Percentiles rank a stretch among this genome's conserved stretches.
phyloP scores from a whole-genome alignment of 257 asterid species.

The Echites panduratus region DNA sequence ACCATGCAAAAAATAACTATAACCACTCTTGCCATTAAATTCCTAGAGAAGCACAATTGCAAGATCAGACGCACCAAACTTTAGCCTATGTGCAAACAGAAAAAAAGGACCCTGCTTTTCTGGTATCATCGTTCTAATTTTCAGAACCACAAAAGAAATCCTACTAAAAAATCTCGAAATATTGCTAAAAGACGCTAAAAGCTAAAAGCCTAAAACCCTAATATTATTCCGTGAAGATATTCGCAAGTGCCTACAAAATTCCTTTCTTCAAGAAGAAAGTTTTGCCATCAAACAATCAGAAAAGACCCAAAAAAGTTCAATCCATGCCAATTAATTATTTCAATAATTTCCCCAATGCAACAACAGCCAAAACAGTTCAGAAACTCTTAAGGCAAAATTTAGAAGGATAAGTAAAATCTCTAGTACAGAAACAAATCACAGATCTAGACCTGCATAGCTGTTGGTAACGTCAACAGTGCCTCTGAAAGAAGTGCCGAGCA shows the following conservation, averaged over 20 bases:
- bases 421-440: conserved; percentile 15
- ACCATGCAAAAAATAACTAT: not conserved
- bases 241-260: not conserved
- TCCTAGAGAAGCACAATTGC: not conserved
- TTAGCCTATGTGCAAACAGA: not conserved
- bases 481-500: conserved; percentile 70
- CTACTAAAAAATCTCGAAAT: too few relatives aligned
- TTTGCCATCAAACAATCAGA: not conserved
- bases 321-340: not conserved
- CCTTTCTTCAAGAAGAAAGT: not conserved
- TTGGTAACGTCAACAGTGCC: conserved; percentile 96
- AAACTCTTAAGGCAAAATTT: not conserved
- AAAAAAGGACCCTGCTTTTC: not conserved
- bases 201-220: conserved; percentile 4
- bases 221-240: not conserved
- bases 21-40: not conserved
- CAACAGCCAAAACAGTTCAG: not conserved
- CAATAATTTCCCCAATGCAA: not conserved
- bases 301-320: not conserved
- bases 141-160: not conserved
- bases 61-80: conserved; percentile 1
- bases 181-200: too few relatives aligned
- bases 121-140: not conserved
- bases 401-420: not conserved
- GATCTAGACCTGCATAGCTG: conserved; percentile 94